These are phyloP conservation scores for Nadsonia starkeyi-henricii DNA, from an alignment of 1,139 yeast species.

Conservation along the genomic window DNA sequence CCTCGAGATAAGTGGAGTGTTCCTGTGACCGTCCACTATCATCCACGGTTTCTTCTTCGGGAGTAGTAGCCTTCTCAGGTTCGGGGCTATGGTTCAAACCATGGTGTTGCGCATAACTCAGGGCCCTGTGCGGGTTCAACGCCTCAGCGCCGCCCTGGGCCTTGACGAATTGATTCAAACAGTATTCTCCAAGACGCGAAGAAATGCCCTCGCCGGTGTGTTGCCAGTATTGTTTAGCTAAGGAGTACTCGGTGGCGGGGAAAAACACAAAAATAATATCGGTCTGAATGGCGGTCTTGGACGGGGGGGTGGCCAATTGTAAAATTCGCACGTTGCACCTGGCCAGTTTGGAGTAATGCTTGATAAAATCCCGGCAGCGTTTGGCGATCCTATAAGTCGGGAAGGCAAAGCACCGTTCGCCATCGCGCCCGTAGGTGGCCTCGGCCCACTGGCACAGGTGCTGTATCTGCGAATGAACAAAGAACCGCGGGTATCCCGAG, in stretches of 20 bases:
- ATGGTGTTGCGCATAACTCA: conserved; percentile 2
- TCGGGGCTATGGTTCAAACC: not conserved
- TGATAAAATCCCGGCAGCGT: conserved; percentile 69
- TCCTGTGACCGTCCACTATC: conserved; percentile 30
- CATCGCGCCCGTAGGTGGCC: conserved; percentile 59
- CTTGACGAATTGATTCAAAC: conserved; percentile 43
- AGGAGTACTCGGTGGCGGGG: conserved; percentile 38
- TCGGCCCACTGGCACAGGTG: conserved; percentile 17
- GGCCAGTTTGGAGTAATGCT: conserved; percentile 15
- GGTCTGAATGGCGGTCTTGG: conserved; percentile 43
- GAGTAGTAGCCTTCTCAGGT: not conserved
- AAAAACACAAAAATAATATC: conserved; percentile 66
- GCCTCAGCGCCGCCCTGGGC: not conserved
- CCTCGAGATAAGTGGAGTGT: conserved; percentile 62
- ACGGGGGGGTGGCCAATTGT: conserved; percentile 65
- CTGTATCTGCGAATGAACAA: conserved; percentile 54
- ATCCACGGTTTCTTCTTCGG: not conserved
- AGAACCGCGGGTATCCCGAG: conserved; percentile 79
- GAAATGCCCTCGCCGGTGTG: conserved; percentile 93
- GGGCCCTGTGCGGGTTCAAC: not conserved
- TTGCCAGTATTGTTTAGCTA: conserved; percentile 89
- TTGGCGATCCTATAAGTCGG: conserved; percentile 71
- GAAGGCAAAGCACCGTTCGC: conserved; percentile 59
- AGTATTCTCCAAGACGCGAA: conserved; percentile 77
- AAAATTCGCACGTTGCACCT: conserved; percentile 44